Conservation (phyloP, 441 rosid species). For the Eutrema salsugineum region DNA sequence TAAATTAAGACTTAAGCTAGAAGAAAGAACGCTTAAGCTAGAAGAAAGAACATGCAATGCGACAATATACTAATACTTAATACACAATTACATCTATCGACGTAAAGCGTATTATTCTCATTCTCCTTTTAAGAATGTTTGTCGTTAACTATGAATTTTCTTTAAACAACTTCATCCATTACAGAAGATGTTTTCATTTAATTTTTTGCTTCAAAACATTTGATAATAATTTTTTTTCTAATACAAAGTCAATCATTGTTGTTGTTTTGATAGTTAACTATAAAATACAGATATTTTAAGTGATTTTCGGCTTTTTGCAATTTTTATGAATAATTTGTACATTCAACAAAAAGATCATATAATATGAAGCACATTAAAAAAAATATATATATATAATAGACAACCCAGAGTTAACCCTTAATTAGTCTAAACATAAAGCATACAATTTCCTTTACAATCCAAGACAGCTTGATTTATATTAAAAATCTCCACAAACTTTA, state of each 20-base stretch:
- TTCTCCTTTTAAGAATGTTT: background rate
- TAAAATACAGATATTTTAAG: background rate
- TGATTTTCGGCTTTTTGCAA: background rate
- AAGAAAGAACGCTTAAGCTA: conserved; percentile 20
- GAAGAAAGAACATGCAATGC: conserved; percentile 6
- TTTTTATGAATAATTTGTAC: background rate
- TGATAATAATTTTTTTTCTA: background rate
- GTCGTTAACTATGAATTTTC: background rate
- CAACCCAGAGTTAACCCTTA: background rate
- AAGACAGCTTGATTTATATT: conserved; percentile 48
- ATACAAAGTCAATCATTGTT: background rate
- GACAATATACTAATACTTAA: background rate
- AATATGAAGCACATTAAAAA: background rate
- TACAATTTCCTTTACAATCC: conserved; percentile 55
- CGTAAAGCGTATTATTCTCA: background rate
- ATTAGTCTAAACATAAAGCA: conserved; percentile 6
- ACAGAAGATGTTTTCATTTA: background rate
- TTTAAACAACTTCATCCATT: background rate
- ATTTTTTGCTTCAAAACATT: background rate
- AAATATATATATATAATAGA: background rate
- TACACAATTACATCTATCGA: background rate
- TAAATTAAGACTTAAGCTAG: conserved; percentile 4
- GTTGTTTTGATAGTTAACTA: background rate
- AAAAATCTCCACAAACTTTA: conserved; percentile 38
- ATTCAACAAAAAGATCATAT: background rate